Conservation (phyloP, 2,329 filamentous ascomycete species). For the Madurella mycetomatis region DNA sequence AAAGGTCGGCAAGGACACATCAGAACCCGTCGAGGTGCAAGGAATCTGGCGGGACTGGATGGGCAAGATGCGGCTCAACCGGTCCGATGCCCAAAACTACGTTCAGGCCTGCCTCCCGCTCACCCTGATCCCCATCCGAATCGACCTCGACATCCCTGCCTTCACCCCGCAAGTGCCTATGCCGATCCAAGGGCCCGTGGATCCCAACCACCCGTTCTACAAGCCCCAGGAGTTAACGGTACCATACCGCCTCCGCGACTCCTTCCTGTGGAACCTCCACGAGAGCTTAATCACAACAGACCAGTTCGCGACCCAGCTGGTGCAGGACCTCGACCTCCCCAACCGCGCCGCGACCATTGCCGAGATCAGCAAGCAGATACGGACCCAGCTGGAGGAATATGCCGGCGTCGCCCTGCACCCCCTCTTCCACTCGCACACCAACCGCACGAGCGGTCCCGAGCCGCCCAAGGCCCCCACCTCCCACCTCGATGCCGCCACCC, state of each 20-base stretch:
- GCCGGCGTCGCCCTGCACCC: constrained; percentile 91
- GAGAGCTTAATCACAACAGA: constrained; percentile 92
- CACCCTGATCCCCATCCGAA: constrained; percentile 90
- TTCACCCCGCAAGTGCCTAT: constrained; percentile 65
- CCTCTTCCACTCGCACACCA: constrained; percentile 66
- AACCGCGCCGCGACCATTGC: constrained; percentile 64
- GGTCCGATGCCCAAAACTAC: constrained; percentile 56
- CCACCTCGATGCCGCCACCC: constrained; percentile 24
- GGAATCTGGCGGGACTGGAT: constrained; percentile 97
- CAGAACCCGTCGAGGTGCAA: constrained; percentile 74
- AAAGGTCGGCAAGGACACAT: constrained; percentile 78
- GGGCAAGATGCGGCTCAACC: constrained; percentile 60
- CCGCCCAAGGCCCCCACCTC: constrained; percentile 26
- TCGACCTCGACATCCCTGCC: constrained; percentile 85
- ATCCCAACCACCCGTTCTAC: constrained; percentile 74
- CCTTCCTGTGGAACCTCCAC: constrained; percentile 97
- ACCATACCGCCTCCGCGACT: constrained; percentile 84
- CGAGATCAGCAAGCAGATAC: constrained; percentile 89
- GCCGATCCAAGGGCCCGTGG: constrained; percentile 61
- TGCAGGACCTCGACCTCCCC: constrained; percentile 89
- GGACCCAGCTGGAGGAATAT: constrained; percentile 92
- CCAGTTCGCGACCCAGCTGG: constrained; percentile 85
- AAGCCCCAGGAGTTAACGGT: constrained; percentile 73
- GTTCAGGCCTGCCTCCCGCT: constrained; percentile 73
- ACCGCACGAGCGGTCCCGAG: constrained; percentile 31